Evolutionary conservation across 1,139 yeast species (phyloP), one percentile per base, ranked within the genome.

Genomic region (Blastobotrys illinoisensis): DNA sequence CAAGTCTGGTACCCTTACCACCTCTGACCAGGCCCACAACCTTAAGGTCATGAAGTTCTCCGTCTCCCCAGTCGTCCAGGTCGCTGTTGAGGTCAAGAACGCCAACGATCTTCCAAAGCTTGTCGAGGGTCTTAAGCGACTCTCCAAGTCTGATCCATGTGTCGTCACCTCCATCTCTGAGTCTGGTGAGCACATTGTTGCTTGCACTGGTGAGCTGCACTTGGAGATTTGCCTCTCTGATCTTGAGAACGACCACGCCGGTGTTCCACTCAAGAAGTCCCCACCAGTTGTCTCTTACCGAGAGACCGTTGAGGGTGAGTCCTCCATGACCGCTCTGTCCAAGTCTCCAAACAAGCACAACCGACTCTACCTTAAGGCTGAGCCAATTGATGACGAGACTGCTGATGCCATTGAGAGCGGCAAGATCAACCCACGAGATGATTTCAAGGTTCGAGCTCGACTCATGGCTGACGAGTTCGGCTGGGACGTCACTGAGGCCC

Each of bases 291-390:
- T 93, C 72, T 79, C 98, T 71, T 93, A 93, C 91, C 88, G 97
- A 86, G 99, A 93, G 85, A 93, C 98, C 64, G 97, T 91, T 75
- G 85, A 85, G 73, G 85, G 79, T 72, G 95, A 87, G 79, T 91
- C 98, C 60, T 85, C 95, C 72, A 93, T 89, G 86, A 82, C 82
- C 73, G 98, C 99, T 72, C 85, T 93, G 74, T 91, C 99, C 67
- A 93, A 93, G 84, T 93, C 99, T 77, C 98, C 98, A 79, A 93
- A 93, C 95, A 93, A 93, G 90, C 99, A 93, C 82, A 93, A 93
- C 96, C 93, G 99, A 88, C 85, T 93, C 76, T 93, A 89, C 86
- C 86, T 91, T 75, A 89, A 87, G 82, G 98, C 98, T 77, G 84
- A 87, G 78, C 97, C 99, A 76, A 77, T 93, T 67, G 88, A 84